A percentile compares a stretch with the other conserved stretches of the same genome.
phyloP scores from a whole-genome alignment of 306 rosid species.

The Cicer yamashitae region DNA sequence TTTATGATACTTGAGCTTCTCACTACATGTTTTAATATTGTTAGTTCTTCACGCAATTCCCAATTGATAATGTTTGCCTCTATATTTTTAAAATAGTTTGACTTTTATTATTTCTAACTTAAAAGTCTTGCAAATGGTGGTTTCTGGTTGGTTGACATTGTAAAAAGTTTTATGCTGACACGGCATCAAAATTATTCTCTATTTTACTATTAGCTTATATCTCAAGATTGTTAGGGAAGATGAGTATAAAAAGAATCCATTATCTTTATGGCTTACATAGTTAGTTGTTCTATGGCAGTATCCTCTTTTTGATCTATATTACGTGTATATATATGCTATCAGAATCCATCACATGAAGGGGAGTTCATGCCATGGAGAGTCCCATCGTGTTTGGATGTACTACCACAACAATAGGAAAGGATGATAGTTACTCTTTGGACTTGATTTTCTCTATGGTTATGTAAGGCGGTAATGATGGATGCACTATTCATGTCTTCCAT shows the following conservation, averaged over 20 bases:
- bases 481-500: neutral
- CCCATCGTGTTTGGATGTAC: constrained; percentile 37
- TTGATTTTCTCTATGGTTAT: neutral
- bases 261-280: no score
- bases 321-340: neutral
- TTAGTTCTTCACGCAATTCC: constrained; percentile 26
- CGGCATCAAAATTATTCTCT: no score
- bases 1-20: constrained; percentile 11
- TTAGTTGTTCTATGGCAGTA: neutral
- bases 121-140: no score
- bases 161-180: no score
- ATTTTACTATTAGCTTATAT: no score
- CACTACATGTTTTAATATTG: constrained; percentile 4
- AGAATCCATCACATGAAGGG: constrained; percentile 38
- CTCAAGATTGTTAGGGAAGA: no score
- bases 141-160: no score
- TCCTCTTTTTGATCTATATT: constrained; percentile 26
- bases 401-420: constrained; percentile 32
- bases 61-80: constrained; percentile 9
- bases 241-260: no score
- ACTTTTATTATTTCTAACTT: no score
- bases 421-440: neutral
- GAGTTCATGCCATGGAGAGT: constrained; percentile 65
- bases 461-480: neutral
- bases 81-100: constrained; percentile 2